These are phyloP conservation scores for Lasiodiplodia hormozganensis DNA, from an alignment of 2,329 filamentous ascomycete species.

Conservation along the genomic window DNA sequence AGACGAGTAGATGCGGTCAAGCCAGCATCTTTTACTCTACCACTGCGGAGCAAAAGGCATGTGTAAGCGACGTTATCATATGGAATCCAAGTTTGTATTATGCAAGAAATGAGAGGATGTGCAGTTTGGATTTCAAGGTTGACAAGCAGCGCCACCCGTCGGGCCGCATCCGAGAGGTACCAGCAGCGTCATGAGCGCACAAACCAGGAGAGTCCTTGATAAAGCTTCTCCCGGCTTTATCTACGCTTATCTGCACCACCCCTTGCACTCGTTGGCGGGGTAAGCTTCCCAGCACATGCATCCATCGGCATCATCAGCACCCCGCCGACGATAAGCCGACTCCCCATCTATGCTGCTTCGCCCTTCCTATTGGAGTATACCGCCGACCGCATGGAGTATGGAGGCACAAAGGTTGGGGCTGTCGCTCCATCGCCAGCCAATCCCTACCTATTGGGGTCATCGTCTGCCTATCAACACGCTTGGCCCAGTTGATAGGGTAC, in stretches of 20 bases:
- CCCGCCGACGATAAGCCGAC: conserved; percentile 23
- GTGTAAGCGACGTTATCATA: not conserved
- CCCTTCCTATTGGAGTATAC: conserved; percentile 17
- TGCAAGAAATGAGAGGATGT: not conserved
- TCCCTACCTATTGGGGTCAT: not conserved
- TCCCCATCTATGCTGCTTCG: conserved; percentile 13
- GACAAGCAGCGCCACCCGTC: not conserved
- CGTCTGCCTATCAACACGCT: conserved; percentile 4
- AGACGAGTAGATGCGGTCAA: not conserved
- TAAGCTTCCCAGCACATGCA: not conserved
- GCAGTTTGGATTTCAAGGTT: not conserved
- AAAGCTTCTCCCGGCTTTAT: conserved; percentile 24
- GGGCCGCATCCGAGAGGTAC: not conserved
- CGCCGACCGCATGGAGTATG: not conserved
- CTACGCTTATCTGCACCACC: conserved; percentile 11
- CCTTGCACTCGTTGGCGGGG: conserved; percentile 14
- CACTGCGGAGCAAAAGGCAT: not conserved
- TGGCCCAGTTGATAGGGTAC: conserved; percentile 14
- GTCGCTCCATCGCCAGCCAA: not conserved
- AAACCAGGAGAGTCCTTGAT: conserved; percentile 10
- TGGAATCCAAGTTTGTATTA: too few species aligned
- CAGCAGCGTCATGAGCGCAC: conserved; percentile 9
- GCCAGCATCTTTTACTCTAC: not conserved
- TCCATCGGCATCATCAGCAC: conserved; percentile 11
- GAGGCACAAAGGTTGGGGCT: not conserved